Evolutionary conservation across 257 asterid species (phyloP).

Genomic region (Agastache rugosa): DNA sequence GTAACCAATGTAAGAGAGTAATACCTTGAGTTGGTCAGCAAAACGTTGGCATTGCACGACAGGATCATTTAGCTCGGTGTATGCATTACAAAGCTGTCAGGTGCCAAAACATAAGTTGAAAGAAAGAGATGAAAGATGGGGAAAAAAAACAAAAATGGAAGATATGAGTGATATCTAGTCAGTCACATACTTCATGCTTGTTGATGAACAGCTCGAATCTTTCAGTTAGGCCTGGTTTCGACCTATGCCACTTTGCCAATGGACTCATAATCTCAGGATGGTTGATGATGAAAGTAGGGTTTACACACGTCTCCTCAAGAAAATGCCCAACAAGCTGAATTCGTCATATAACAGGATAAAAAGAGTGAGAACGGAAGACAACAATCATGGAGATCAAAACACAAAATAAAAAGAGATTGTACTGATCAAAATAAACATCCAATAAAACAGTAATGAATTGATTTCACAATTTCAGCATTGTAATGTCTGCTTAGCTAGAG

Average conservation of each 20-base stretch:
- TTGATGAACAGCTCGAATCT: constrained; percentile 90
- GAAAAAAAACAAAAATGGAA: not conserved
- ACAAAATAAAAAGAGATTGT: not conserved
- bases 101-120: not conserved
- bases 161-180: not conserved
- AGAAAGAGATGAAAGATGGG: not conserved
- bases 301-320: constrained; percentile 83
- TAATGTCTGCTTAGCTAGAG: not conserved
- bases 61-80: constrained; percentile 95
- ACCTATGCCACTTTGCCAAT: constrained; percentile 95
- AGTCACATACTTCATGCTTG: constrained; percentile 79
- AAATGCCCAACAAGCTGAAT: constrained; percentile 92
- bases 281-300: constrained; percentile 87
- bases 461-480: too few species aligned
- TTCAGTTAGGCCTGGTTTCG: constrained; percentile 85
- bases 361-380: not conserved
- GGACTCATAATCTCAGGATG: constrained; percentile 99
- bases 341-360: constrained; percentile 1
- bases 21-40: constrained; percentile 97
- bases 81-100: constrained; percentile 85
- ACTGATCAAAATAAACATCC: not conserved
- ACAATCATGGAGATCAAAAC: not conserved
- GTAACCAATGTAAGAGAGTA: not conserved
- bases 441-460: too few species aligned
- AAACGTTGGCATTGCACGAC: constrained; percentile 95